Base-by-base conservation (phyloP, 2,329 filamentous ascomycete species). In the Aspergillus sp. region DNA sequence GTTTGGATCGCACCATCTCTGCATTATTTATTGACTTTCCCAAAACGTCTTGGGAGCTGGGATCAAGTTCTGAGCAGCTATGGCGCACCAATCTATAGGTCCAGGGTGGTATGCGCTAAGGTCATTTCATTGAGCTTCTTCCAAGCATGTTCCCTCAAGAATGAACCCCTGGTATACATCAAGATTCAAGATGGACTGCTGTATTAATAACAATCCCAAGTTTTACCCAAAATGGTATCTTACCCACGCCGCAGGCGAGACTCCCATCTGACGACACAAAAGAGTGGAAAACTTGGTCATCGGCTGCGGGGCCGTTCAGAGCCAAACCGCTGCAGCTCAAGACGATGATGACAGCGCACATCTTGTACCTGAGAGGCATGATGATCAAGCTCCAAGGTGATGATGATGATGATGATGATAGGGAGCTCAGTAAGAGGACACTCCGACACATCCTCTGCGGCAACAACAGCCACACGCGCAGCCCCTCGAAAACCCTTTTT, bases 251-350 rank as follows among this genome's bases (percentile, higher is more conserved):
- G 34, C 31, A 30, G 19, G 13, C 7, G 7, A 38, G 49, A 34
- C 46, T 64, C 60, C 58, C 64, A 58, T 66, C 61, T 64, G 64
- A 66, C 65, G 66, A 61, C 60, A 59, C 67, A 68, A 28, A 28
- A 28, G 55, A 65, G 65, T 62, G 62, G 59, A 62, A 69, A 69
- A 66, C 61, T 66, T 67, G 63, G 67, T 66, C 60, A 59, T 58
- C 64, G 62, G 69, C 53, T 69, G 69, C 67, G 68, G 69, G 68
- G 67, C 66, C 61, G 63, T 58, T 56, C 56, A 60, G 45, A 57
- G 23, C 34, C 34, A 38, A 11, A 38, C 34, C 31, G 13, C 1
- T 38, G 3, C 13, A 11, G 34, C 34, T 38, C 34, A 9, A 38
- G 9, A 9, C 4, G 34, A 38, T 38, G 34, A 38, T 38, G 34